Evolutionary conservation across 108 stramenopile species (phyloP), one percentile per base, ranked within the genome.

Genomic region (Cyclotella cryptica): DNA sequence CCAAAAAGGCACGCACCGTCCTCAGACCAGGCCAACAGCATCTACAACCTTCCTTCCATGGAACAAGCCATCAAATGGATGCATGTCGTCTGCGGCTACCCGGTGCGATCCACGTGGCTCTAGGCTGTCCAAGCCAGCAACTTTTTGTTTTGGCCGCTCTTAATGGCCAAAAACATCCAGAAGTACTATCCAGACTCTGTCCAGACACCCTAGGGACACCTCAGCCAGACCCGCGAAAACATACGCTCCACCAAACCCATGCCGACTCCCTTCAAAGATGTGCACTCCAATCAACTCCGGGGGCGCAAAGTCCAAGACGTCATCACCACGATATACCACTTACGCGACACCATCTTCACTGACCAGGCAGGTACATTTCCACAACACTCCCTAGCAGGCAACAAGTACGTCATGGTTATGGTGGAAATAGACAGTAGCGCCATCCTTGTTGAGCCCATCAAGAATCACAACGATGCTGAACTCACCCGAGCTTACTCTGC

Each of bases 81-180:
- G 27, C 57, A 71, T 35, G 71, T 30, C 10, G 6, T 13, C 0
- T 57, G 12, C 0, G 57, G 57, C 4, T 45, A 27, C 71, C 57
- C 72, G 14, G 40, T 61, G 13, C 61, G 62, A 5, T 19, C 60
- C 3, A 73, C 72, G 4, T 63, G 72, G 72, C 27, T 63, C 9
- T 29, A 62, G 3, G 72, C 71, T 22, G 62, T 63, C 42, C 60
- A 63, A 73, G 47, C 46, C 17, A 41, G 72, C 27, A 51, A 62
- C n/a, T 49, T 49, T n/a, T 1, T n/a, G 3, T 3, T 3, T n/a
- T 49, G 47, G 47, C 47, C 47, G 9, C n/a, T 49, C 15, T 9
- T 49, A 49, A 49, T 9, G 18, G 47, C 15, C 15, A 49, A 17
- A 17, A 49, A 49, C 47, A n/a, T 49, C n/a, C 15, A 49, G 9